Conservation (phyloP, 1,284 basidiomycete species). For the Gomphus bonarii region DNA sequence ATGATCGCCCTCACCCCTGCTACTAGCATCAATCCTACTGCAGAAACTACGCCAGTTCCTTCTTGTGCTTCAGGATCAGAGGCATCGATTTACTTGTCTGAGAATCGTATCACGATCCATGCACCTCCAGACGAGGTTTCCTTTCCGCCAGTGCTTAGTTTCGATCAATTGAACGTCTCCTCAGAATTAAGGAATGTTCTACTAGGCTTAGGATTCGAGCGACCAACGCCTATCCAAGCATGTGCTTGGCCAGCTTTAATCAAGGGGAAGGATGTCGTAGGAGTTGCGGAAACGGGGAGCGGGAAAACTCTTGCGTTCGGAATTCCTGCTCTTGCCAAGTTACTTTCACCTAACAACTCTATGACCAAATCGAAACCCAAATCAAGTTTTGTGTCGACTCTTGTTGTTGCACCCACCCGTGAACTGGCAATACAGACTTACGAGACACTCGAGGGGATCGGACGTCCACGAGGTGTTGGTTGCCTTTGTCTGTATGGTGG, state of each 20-base stretch:
- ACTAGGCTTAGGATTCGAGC: slow-evolving; percentile 48
- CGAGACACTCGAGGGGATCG: slow-evolving; percentile 71
- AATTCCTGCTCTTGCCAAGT: slow-evolving; percentile 72
- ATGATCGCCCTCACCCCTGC: slow-evolving; percentile 15
- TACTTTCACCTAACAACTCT: slow-evolving; percentile 33
- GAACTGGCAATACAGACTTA: slow-evolving; percentile 95
- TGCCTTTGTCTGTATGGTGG: slow-evolving; percentile 90
- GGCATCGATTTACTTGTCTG: slow-evolving; percentile 53
- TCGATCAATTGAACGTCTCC: slow-evolving; percentile 65
- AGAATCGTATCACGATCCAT: slow-evolving; percentile 70
- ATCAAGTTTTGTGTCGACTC: slow-evolving; percentile 49
- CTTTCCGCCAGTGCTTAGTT: slow-evolving; percentile 68
- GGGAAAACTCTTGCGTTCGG: slow-evolving; percentile 98
- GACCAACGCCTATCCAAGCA: slow-evolving; percentile 93
- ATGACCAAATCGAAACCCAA: slow-evolving; percentile 23
- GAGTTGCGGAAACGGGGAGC: slow-evolving; percentile 95
- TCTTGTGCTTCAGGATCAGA: slow-evolving; percentile 25
- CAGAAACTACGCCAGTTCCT: slow-evolving; percentile 9
- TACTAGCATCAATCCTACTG: slow-evolving; percentile 14
- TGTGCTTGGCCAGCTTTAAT: slow-evolving; percentile 92
- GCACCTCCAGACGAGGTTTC: slow-evolving; percentile 32
- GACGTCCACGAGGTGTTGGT: slow-evolving; percentile 66
- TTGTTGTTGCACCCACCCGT: slow-evolving; percentile 89
- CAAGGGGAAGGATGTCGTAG: slow-evolving; percentile 80
- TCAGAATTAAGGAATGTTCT: slow-evolving; percentile 54